Percentiles rank a stretch among this genome's conserved stretches.
Conservation (phyloP, 805 yeast species). For the Wickerhamomyces ciferrii region DNA sequence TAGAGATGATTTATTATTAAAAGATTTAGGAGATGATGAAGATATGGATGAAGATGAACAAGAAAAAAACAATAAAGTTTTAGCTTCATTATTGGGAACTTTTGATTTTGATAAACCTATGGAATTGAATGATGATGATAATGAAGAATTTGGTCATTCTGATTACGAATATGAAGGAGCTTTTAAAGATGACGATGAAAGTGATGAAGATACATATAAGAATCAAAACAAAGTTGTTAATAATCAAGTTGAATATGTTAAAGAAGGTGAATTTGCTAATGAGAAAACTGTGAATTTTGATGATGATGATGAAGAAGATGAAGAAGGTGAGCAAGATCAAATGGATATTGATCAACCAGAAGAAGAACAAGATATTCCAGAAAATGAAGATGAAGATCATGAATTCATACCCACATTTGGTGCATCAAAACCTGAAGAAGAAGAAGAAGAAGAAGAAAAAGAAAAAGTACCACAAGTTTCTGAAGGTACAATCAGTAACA, state of each 20-base stretch:
- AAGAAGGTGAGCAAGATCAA: slow-evolving; percentile 18
- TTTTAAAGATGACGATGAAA: slow-evolving; percentile 23
- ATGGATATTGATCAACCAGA: slow-evolving; percentile 19
- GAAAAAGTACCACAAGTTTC: slow-evolving; percentile 3
- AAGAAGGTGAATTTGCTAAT: slow-evolving; percentile 21
- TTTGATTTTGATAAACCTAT: slow-evolving; percentile 51
- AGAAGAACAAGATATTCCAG: slow-evolving; percentile 23
- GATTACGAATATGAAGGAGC: slow-evolving; percentile 43
- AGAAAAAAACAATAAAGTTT: slow-evolving; percentile 38
- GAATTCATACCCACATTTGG: slow-evolving; percentile 51
- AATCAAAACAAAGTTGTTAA: slow-evolving; percentile 4
- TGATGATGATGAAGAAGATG: slow-evolving; percentile 19
- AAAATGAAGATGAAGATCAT: slow-evolving; percentile 7
- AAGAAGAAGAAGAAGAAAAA: slow-evolving; percentile 3
- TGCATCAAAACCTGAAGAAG: slow-evolving; percentile 8
- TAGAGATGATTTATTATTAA: slow-evolving; percentile 9
- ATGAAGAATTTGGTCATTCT: slow-evolving; percentile 33
- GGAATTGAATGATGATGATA: slow-evolving; percentile 30
- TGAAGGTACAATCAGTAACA: slow-evolving; percentile 33
- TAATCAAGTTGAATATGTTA: slow-evolving; percentile 24
- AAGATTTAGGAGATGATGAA: slow-evolving; percentile 28
- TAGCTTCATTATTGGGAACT: slow-evolving; percentile 40
- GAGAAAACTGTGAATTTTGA: slow-evolving; percentile 9
- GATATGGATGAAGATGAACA: slow-evolving; percentile 34
- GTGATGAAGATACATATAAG: slow-evolving; percentile 26